A percentile compares a stretch with the other conserved stretches of the same genome.
These are phyloP conservation scores for Mortierella alpina DNA, from an alignment of 192 early-diverging fungal species.

Conservation along the genomic window DNA sequence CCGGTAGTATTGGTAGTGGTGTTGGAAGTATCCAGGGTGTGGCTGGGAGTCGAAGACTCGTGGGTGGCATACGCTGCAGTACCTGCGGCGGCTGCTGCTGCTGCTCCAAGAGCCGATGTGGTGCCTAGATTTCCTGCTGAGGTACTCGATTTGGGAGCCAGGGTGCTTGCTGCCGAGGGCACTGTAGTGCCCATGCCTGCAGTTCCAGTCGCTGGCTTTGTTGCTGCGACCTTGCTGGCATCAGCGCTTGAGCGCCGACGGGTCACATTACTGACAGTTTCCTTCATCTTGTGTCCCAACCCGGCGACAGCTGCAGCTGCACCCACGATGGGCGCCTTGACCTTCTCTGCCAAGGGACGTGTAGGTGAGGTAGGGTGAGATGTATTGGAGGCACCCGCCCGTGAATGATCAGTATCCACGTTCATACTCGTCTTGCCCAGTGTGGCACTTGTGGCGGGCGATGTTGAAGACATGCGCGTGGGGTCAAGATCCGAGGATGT, in stretches of 20 bases:
- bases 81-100: neutral
- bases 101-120: neutral
- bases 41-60: neutral
- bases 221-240: no score
- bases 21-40: neutral
- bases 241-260: no score
- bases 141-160: no score
- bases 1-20: neutral
- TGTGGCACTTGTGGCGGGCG: no score
- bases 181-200: no score
- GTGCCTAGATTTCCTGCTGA: no score
- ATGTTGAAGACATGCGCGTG: no score
- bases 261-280: neutral
- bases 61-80: neutral
- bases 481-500: no score
- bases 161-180: no score
- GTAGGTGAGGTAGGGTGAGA: neutral
- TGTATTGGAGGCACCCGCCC: neutral
- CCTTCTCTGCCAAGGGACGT: slow-evolving; percentile 4
- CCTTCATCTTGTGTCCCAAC: slow-evolving; percentile 10
- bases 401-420: no score
- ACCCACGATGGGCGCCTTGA: slow-evolving; percentile 12
- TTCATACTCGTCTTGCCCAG: no score
- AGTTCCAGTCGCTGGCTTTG: no score
- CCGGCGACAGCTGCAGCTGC: slow-evolving; percentile 13